Evolutionary conservation across 2,329 filamentous ascomycete genomes (phyloP).

Genomic region (Colletotrichum sansevieriae): DNA sequence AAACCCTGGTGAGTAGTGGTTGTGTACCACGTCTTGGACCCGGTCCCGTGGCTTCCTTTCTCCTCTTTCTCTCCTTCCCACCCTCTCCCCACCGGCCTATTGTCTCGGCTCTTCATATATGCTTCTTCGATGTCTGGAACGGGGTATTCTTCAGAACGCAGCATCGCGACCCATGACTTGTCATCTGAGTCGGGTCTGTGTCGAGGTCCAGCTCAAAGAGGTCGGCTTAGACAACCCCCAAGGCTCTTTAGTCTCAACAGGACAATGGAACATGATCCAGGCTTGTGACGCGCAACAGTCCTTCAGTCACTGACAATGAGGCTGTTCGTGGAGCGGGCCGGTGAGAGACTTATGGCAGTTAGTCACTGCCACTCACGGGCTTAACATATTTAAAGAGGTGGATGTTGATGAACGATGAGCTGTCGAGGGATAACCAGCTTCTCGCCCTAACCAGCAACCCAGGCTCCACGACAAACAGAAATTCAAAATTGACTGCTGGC

Average conservation of each 20-base stretch:
- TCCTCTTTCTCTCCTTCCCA: not conserved
- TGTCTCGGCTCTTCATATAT: slow-evolving; percentile 41
- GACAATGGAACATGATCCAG: slow-evolving; percentile 39
- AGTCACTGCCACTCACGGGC: slow-evolving; percentile 35
- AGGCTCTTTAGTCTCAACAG: slow-evolving; percentile 16
- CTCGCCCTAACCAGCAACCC: not conserved
- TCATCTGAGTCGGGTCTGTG: slow-evolving; percentile 34
- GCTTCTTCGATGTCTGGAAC: slow-evolving; percentile 16
- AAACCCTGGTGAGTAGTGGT: slow-evolving; percentile 30
- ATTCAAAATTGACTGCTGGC: not conserved
- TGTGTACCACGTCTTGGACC: slow-evolving; percentile 11
- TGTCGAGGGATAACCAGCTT: not conserved
- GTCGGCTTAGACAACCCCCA: slow-evolving; percentile 21
- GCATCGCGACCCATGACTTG: slow-evolving; percentile 32
- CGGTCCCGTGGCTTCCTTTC: slow-evolving; percentile 33
- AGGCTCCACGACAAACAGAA: not conserved
- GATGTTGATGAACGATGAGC: slow-evolving; percentile 15
- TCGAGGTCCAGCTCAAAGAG: slow-evolving; percentile 23
- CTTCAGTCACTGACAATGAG: slow-evolving; percentile 33
- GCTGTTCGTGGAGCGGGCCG: slow-evolving; percentile 28
- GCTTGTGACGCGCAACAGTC: slow-evolving; percentile 31
- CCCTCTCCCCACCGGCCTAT: slow-evolving; percentile 33
- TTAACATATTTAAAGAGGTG: slow-evolving; percentile 24
- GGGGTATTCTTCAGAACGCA: slow-evolving; percentile 7
- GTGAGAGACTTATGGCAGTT: slow-evolving; percentile 22